These are phyloP conservation scores for Aspergillus nidulans DNA, from an alignment of 495 filamentous ascomycete genomes.

Conservation along the genomic window DNA sequence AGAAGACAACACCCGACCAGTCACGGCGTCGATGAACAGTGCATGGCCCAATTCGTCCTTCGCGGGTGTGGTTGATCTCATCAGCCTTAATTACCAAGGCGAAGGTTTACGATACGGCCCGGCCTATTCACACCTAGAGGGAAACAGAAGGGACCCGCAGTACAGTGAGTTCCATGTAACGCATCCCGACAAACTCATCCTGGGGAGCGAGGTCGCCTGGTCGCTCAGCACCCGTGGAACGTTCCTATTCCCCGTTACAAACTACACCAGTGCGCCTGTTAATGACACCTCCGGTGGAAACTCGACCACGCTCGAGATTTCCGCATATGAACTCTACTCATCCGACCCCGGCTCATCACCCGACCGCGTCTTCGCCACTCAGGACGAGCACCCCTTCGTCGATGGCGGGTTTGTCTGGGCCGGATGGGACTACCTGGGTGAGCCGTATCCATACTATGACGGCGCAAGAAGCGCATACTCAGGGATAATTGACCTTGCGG, in stretches of 20 bases:
- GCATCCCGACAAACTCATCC: background rate
- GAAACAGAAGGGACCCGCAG: background rate
- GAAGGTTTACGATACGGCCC: conserved; percentile 2
- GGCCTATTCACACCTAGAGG: background rate
- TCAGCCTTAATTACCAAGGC: conserved; percentile 11
- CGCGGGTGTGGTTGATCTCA: background rate
- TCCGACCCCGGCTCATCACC: background rate
- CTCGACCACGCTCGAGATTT: background rate
- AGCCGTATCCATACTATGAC: background rate
- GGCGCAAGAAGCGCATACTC: background rate
- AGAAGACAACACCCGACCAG: background rate
- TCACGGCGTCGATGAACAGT: background rate
- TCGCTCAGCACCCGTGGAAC: background rate
- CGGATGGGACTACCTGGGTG: conserved; percentile 7
- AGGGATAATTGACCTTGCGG: conserved; percentile 5
- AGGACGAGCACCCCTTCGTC: conserved; percentile 4
- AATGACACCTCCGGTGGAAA: conserved; percentile 4
- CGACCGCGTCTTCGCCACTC: background rate
- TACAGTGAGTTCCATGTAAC: background rate
- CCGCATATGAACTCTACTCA: conserved; percentile 6
- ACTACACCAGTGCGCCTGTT: background rate
- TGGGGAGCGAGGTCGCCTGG: conserved; percentile 2
- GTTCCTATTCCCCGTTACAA: background rate
- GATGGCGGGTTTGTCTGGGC: conserved; percentile 6
- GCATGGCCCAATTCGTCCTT: background rate